phyloP scores from a whole-genome alignment of 1,284 basidiomycete genomes.

The Porodaedalea pini region DNA sequence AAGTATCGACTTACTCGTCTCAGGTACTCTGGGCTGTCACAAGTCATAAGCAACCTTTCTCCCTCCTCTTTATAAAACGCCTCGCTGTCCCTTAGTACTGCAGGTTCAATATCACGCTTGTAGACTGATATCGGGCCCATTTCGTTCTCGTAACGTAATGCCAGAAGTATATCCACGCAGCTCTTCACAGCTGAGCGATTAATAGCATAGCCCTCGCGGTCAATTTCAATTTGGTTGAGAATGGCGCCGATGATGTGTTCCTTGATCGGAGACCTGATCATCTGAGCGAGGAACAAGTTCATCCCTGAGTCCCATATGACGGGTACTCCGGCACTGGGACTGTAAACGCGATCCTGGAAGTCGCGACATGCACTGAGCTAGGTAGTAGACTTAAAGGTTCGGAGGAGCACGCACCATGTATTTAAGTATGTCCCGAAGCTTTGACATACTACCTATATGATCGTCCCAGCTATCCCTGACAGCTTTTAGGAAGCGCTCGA shows the following conservation, averaged over 20 bases:
- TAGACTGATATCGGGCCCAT: conserved; percentile 63
- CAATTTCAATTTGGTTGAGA: conserved; percentile 84
- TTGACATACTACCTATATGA: conserved; percentile 86
- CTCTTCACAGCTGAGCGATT: conserved; percentile 89
- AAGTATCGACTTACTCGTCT: conserved; percentile 53
- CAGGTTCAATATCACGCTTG: conserved; percentile 81
- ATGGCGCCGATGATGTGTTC: conserved; percentile 80
- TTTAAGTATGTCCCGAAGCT: conserved; percentile 87
- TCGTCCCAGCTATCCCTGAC: conserved; percentile 91
- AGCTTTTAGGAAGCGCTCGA: conserved; percentile 82
- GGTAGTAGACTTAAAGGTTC: background rate
- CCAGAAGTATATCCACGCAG: conserved; percentile 83
- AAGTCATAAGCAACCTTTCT: conserved; percentile 63
- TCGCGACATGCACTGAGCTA: conserved; percentile 1
- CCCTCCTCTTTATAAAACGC: conserved; percentile 83
- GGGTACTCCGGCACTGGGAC: conserved; percentile 67
- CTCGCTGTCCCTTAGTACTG: conserved; percentile 75
- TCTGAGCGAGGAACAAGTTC: conserved; percentile 80
- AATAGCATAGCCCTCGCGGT: conserved; percentile 89
- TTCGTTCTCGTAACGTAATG: conserved; percentile 47
- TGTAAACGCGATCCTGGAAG: conserved; percentile 85
- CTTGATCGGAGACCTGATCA: conserved; percentile 82
- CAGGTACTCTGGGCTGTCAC: conserved; percentile 83
- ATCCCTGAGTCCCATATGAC: conserved; percentile 83
- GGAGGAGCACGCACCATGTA: conserved; percentile 76